These are phyloP conservation scores for Akebia trifoliata DNA, from an alignment of 164 flowering plant genomes.

Conservation along the genomic window DNA sequence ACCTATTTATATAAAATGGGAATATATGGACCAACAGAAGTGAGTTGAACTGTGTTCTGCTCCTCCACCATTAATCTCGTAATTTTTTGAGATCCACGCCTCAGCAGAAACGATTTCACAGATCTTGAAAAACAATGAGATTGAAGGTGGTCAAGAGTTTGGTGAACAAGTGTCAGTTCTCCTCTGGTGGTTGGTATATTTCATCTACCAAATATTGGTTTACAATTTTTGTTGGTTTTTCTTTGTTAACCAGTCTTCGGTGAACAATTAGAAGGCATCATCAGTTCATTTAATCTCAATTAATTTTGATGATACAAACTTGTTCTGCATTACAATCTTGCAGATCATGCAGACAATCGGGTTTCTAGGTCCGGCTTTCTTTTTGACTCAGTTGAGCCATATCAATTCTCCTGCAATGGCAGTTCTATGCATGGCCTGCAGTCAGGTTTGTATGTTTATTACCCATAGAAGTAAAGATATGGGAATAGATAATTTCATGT, in stretches of 20 bases:
- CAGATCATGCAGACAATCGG: slow-evolving; percentile 97
- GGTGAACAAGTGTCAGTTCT: no score
- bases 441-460: slow-evolving; percentile 58
- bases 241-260: neutral
- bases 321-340: slow-evolving; percentile 5
- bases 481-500: neutral
- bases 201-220: neutral
- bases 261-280: neutral
- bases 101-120: no score
- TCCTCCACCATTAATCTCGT: no score
- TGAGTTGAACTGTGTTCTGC: no score
- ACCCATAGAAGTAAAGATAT: neutral
- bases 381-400: slow-evolving; percentile 89
- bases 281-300: neutral
- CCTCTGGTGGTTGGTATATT: neutral
- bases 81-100: neutral
- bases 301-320: neutral
- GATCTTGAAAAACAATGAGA: no score
- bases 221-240: neutral
- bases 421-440: slow-evolving; percentile 94
- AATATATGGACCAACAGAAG: no score
- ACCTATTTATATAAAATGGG: no score
- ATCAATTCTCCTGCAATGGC: slow-evolving; percentile 93
- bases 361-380: slow-evolving; percentile 97
- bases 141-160: no score